Conservation (phyloP, 208 protist species). For the Crithidia acanthocephali region DNA sequence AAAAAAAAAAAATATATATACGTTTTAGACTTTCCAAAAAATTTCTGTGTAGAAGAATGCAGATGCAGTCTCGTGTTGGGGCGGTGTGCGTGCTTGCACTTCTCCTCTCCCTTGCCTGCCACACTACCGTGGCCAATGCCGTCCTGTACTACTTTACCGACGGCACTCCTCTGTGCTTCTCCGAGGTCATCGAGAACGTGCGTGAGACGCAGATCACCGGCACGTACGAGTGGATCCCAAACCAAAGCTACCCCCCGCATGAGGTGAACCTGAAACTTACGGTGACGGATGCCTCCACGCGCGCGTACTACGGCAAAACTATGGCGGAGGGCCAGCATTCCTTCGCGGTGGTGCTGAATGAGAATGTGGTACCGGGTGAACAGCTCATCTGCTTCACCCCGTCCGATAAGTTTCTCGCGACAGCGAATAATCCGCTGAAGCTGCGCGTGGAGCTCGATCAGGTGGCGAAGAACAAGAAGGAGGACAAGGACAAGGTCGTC, state of each 20-base stretch:
- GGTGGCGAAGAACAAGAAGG: not conserved
- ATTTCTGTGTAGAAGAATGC: slow-evolving; percentile 2
- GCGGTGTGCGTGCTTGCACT: not conserved
- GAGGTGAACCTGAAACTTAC: slow-evolving; percentile 13
- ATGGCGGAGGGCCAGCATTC: slow-evolving; percentile 35
- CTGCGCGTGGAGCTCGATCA: slow-evolving; percentile 31
- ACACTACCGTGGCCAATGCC: slow-evolving; percentile 20
- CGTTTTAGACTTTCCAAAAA: no score
- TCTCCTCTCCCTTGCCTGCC: slow-evolving; percentile 12
- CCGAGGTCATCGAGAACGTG: slow-evolving; percentile 48
- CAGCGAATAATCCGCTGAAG: slow-evolving; percentile 13
- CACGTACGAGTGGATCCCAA: slow-evolving; percentile 43
- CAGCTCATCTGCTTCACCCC: slow-evolving; percentile 33
- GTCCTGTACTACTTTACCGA: slow-evolving; percentile 52
- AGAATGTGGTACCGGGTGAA: slow-evolving; percentile 11
- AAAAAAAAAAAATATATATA: no score
- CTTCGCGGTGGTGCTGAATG: slow-evolving; percentile 20
- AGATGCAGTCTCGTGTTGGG: not conserved
- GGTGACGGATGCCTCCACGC: slow-evolving; percentile 11
- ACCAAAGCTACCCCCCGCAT: not conserved
- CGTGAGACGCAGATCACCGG: slow-evolving; percentile 42
- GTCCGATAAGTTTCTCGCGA: slow-evolving; percentile 9
- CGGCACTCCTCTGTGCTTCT: slow-evolving; percentile 58
- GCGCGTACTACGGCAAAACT: slow-evolving; percentile 18
- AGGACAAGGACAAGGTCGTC: slow-evolving; percentile 14